Evolutionary conservation across 1,284 basidiomycete genomes (phyloP).

Genomic region (Phaffia rhodozyma): DNA sequence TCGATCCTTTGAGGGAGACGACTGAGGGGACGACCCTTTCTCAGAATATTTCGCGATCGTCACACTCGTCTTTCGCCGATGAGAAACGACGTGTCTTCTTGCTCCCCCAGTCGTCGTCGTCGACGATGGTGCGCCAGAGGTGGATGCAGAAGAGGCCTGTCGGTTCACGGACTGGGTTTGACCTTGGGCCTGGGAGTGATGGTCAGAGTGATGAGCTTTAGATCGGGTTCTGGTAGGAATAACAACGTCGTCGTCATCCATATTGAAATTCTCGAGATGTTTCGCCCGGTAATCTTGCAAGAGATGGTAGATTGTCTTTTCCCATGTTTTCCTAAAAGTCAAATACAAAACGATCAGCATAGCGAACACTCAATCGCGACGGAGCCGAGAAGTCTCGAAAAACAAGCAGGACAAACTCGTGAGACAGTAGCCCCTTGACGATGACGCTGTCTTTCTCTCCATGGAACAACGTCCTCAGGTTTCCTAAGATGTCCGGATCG

Average conservation of each 20-base stretch:
- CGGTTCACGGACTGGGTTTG: not conserved
- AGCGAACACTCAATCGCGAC: not conserved
- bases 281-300: slow-evolving; percentile 63
- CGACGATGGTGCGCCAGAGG: not conserved
- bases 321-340: slow-evolving; percentile 62
- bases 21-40: not conserved
- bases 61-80: slow-evolving; percentile 15
- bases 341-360: slow-evolving; percentile 30
- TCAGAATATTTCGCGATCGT: slow-evolving; percentile 16
- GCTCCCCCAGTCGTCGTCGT: not conserved
- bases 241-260: slow-evolving; percentile 45
- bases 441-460: slow-evolving; percentile 48
- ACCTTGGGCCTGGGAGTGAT: not conserved
- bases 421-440: slow-evolving; percentile 47
- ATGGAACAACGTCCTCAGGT: slow-evolving; percentile 83
- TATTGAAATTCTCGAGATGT: slow-evolving; percentile 52
- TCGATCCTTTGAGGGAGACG: not conserved
- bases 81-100: slow-evolving; percentile 11
- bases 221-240: not conserved
- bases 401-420: slow-evolving; percentile 30
- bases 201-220: not conserved
- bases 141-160: slow-evolving; percentile 3
- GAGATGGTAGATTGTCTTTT: slow-evolving; percentile 83
- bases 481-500: slow-evolving; percentile 80
- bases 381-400: not conserved